phyloP scores from a whole-genome alignment of 176 grass and related monocot species.

The Oryza officinalis region DNA sequence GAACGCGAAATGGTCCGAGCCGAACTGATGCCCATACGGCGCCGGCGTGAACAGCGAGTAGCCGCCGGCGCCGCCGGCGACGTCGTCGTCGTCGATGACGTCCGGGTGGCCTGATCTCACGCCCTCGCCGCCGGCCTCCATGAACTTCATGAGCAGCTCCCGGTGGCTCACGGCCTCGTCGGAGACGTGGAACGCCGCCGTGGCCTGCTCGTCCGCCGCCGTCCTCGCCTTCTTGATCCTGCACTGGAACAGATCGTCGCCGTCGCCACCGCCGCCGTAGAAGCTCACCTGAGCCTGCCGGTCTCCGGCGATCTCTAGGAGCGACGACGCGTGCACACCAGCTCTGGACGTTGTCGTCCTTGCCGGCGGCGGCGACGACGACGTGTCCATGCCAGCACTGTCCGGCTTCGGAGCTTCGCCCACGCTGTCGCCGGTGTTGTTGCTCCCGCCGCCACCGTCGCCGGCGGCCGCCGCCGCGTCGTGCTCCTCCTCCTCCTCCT shows the following conservation, averaged over 20 bases:
- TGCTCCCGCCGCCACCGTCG: constrained; percentile 45
- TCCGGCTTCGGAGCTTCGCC: constrained; percentile 26
- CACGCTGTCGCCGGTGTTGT: constrained; percentile 19
- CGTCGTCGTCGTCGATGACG: neutral
- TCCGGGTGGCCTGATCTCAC: constrained; percentile 8
- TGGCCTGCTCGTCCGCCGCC: neutral
- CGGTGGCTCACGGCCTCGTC: constrained; percentile 58
- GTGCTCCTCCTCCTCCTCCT: constrained; percentile 44
- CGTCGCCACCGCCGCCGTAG: neutral
- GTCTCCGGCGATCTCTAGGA: neutral
- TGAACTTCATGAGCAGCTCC: constrained; percentile 82
- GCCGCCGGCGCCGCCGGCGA: neutral
- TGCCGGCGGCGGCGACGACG: neutral
- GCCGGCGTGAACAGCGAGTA: constrained; percentile 48
- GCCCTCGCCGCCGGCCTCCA: constrained; percentile 38
- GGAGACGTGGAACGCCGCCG: constrained; percentile 8
- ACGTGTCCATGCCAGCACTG: constrained; percentile 3
- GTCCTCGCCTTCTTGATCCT: constrained; percentile 58
- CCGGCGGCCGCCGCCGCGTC: neutral
- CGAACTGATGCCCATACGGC: constrained; percentile 51
- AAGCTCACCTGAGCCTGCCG: constrained; percentile 7
- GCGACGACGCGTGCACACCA: neutral
- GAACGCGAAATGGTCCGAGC: constrained; percentile 64
- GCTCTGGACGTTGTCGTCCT: neutral
- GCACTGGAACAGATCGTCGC: constrained; percentile 11